phyloP scores from a whole-genome alignment of 139 green algal genomes.

The Chlamydomonas sp. region DNA sequence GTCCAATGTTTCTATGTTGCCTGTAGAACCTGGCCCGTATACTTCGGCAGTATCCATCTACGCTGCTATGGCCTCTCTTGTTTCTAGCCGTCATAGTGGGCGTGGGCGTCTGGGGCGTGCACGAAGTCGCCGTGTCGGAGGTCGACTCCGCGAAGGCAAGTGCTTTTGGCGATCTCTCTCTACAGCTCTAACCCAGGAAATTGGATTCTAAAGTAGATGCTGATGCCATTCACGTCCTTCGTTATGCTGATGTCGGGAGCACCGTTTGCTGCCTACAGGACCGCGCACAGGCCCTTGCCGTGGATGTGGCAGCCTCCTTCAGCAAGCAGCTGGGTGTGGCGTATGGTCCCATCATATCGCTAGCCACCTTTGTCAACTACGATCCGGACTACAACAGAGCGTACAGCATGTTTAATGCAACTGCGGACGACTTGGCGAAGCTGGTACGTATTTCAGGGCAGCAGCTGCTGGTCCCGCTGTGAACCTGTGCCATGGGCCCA shows the following conservation, averaged over 20 bases:
- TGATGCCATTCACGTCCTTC: neutral
- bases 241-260: neutral
- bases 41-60: neutral
- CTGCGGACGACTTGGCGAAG: neutral
- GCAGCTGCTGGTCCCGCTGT: no score
- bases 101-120: slow-evolving; percentile 8
- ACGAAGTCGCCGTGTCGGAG: neutral
- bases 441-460: neutral
- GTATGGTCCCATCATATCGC: neutral
- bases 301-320: neutral
- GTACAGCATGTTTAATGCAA: neutral
- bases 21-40: slow-evolving; percentile 6
- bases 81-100: neutral
- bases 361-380: slow-evolving; percentile 12
- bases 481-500: no score
- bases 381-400: neutral
- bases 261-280: neutral
- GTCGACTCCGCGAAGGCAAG: neutral
- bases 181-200: no score
- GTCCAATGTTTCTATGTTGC: no score
- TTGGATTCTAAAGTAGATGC: neutral
- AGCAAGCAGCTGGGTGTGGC: slow-evolving; percentile 7
- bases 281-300: neutral
- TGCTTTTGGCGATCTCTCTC: no score
- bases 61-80: neutral